Conservation (phyloP, 75 land plant species). For the Adiantum capillusveneris region DNA sequence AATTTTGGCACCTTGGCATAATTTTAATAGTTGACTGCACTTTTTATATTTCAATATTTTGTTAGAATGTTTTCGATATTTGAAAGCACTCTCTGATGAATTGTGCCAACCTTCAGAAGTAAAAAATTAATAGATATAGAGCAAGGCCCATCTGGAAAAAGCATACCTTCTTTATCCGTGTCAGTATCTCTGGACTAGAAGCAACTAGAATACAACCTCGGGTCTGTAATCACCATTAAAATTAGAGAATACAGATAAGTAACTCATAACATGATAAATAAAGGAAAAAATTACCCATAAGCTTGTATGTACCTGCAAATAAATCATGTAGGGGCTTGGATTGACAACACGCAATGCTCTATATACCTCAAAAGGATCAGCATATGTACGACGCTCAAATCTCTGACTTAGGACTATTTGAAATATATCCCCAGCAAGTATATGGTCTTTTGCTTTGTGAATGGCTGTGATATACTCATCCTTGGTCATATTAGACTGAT, state of each 20-base stretch:
- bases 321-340: slow-evolving; percentile 97
- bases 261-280: too few relatives aligned
- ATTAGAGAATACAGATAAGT: neutral
- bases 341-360: slow-evolving; percentile 91
- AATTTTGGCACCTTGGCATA: too few relatives aligned
- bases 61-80: too few relatives aligned
- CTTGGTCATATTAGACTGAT: slow-evolving; percentile 58
- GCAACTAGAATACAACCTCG: slow-evolving; percentile 90
- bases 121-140: too few relatives aligned
- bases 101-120: too few relatives aligned
- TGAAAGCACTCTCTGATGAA: too few relatives aligned
- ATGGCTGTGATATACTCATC: slow-evolving; percentile 68
- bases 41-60: too few relatives aligned
- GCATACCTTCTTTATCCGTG: slow-evolving; percentile 76
- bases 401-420: slow-evolving; percentile 94
- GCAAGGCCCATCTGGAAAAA: too few relatives aligned
- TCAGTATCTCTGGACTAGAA: slow-evolving; percentile 96
- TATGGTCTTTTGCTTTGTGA: slow-evolving; percentile 79
- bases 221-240: slow-evolving; percentile 43
- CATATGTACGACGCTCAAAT: slow-evolving; percentile 89
- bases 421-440: slow-evolving; percentile 92
- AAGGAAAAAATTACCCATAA: neutral
- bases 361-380: slow-evolving; percentile 95
- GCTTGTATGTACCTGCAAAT: slow-evolving; percentile 48
- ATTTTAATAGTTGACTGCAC: too few relatives aligned